Conservation (phyloP, 164 flowering plant genomes). For the Annona cherimola region DNA sequence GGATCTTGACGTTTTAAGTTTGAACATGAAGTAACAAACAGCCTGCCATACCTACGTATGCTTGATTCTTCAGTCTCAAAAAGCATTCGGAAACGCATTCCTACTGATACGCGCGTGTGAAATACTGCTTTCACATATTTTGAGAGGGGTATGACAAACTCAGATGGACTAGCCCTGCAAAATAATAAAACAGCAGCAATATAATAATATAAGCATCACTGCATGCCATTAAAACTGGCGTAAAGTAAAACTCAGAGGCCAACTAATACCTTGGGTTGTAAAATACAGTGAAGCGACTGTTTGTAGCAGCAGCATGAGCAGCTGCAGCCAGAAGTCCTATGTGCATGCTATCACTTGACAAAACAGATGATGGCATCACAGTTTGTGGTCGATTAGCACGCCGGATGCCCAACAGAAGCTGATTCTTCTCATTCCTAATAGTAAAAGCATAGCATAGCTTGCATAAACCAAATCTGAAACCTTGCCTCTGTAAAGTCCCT, state of each 20-base stretch:
- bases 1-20: too few relatives aligned
- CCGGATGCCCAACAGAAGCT: conserved; percentile 80
- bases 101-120: conserved; percentile 88
- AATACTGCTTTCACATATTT: conserved; percentile 75
- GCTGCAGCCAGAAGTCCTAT: conserved; percentile 93
- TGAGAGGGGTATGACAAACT: conserved; percentile 77
- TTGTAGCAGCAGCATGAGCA: conserved; percentile 90
- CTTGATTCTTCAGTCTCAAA: conserved; percentile 93
- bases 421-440: conserved; percentile 81
- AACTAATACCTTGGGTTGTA: conserved; percentile 66
- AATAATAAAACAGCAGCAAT: not conserved
- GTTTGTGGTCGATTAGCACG: conserved; percentile 84
- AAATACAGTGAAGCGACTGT: conserved; percentile 78
- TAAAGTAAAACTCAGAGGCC: not conserved
- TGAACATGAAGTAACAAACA: too few relatives aligned
- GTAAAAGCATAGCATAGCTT: not conserved
- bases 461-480: not conserved
- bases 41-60: conserved; percentile 58
- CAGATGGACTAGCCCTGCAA: conserved; percentile 87
- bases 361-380: conserved; percentile 85
- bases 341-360: conserved; percentile 92
- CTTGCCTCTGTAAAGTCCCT: not conserved
- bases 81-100: conserved; percentile 91
- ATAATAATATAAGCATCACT: not conserved
- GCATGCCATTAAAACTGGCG: not conserved